Evolutionary conservation across 2,329 filamentous ascomycete species (phyloP).

Genomic region (Epichloe sibirici): DNA sequence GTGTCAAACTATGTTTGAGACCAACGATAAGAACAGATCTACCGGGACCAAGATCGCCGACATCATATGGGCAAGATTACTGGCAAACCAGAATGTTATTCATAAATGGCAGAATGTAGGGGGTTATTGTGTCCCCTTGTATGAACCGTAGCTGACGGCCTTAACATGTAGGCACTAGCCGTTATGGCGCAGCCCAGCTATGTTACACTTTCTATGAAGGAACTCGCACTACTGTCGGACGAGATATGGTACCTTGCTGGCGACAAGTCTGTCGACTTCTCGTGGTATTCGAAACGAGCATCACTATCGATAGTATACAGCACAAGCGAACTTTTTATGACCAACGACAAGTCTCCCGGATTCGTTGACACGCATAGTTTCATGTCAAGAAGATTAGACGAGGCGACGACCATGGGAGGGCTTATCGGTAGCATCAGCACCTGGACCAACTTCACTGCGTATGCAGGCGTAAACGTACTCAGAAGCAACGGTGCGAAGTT

Average conservation of each 20-base stretch:
- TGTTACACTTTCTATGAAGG: constrained; percentile 61
- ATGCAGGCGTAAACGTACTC: constrained; percentile 66
- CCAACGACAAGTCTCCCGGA: constrained; percentile 63
- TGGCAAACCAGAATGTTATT: constrained; percentile 61
- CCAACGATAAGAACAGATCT: constrained; percentile 9
- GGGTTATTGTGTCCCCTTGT: neutral
- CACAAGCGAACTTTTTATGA: constrained; percentile 84
- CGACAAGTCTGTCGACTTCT: constrained; percentile 67
- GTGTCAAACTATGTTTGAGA: constrained; percentile 25
- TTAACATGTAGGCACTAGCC: constrained; percentile 55
- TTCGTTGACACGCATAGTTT: constrained; percentile 72
- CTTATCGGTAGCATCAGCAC: constrained; percentile 53
- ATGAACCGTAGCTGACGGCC: neutral
- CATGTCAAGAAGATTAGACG: constrained; percentile 60
- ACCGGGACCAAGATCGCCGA: constrained; percentile 54
- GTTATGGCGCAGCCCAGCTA: constrained; percentile 80
- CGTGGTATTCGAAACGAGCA: constrained; percentile 67
- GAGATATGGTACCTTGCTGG: constrained; percentile 85
- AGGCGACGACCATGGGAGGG: constrained; percentile 50
- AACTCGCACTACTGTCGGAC: constrained; percentile 73
- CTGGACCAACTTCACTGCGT: constrained; percentile 74
- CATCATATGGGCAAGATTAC: constrained; percentile 64
- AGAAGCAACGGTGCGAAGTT: constrained; percentile 81
- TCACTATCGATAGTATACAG: constrained; percentile 50
- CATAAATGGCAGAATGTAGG: constrained; percentile 75